Conservation (phyloP, 148 eudicot species). For the Chenopodium formosanum region DNA sequence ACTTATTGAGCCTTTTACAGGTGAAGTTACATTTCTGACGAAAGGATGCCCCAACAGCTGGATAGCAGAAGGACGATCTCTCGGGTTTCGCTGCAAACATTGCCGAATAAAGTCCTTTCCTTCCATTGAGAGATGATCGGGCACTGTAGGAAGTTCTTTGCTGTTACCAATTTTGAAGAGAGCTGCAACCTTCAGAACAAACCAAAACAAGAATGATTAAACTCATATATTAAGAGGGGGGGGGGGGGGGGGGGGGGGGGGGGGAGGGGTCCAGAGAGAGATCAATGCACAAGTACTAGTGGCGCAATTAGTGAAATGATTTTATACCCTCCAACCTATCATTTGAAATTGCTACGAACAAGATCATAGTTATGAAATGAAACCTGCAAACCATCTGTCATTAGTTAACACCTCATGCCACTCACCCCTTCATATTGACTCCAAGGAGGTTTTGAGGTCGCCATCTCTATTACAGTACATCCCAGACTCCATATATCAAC, state of each 20-base stretch:
- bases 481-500: conserved; percentile 94
- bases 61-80: conserved; percentile 54
- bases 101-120: conserved; percentile 55
- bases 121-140: conserved; percentile 61
- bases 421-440: conserved; percentile 85
- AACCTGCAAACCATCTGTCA: not conserved
- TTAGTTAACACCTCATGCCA: conserved; percentile 2
- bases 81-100: conserved; percentile 65
- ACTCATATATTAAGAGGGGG: not conserved
- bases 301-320: not conserved
- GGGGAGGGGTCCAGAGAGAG: not conserved
- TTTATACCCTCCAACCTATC: not conserved
- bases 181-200: conserved; percentile 59
- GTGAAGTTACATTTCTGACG: conserved; percentile 35
- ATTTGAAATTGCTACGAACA: not conserved
- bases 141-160: conserved; percentile 67
- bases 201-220: not conserved
- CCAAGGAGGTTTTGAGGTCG: conserved; percentile 81
- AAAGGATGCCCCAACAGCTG: conserved; percentile 65
- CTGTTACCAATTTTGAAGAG: conserved; percentile 74
- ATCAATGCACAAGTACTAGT: not conserved
- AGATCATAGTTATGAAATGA: not conserved
- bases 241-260: not conserved
- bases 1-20: conserved; percentile 34
- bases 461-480: conserved; percentile 87